Evolutionary conservation across 1,284 basidiomycete species (phyloP).

Genomic region (Trichosporon faecale): DNA sequence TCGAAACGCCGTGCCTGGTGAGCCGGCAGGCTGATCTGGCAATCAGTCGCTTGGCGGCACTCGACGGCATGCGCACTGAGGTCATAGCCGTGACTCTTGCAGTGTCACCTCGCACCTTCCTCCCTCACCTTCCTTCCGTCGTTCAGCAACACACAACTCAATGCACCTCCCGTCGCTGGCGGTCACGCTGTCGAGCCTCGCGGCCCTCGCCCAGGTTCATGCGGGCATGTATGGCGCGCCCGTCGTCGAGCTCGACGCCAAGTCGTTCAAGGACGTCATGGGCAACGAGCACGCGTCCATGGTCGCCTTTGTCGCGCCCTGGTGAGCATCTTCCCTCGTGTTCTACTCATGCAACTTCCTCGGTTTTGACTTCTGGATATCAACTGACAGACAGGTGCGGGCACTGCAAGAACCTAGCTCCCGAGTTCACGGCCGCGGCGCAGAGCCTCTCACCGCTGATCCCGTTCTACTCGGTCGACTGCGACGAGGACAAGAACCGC

Average conservation of each 20-base stretch:
- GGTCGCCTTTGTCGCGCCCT: slow-evolving; percentile 85
- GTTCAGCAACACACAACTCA: background rate
- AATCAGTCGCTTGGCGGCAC: background rate
- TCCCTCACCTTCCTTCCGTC: background rate
- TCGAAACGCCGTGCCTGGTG: background rate
- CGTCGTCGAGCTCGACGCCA: slow-evolving; percentile 72
- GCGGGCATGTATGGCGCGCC: slow-evolving; percentile 71
- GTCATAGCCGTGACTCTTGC: background rate
- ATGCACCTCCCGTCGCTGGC: slow-evolving; percentile 21
- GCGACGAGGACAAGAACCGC: slow-evolving; percentile 80
- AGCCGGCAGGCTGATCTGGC: background rate
- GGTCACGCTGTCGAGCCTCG: slow-evolving; percentile 12
- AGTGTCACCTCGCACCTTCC: background rate
- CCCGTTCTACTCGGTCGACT: slow-evolving; percentile 86
- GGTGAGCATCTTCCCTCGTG: slow-evolving; percentile 57
- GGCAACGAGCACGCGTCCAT: slow-evolving; percentile 67
- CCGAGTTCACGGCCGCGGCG: slow-evolving; percentile 81
- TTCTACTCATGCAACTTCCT: background rate
- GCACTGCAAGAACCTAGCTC: slow-evolving; percentile 83
- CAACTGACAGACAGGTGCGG: slow-evolving; percentile 32
- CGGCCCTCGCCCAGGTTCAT: slow-evolving; percentile 53
- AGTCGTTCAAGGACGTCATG: slow-evolving; percentile 69
- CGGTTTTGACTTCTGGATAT: background rate
- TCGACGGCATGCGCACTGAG: background rate
- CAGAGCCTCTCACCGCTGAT: slow-evolving; percentile 74